Percentiles rank a stretch among this genome's conserved stretches.
These are phyloP conservation scores for Sordaria brevicollis DNA, from an alignment of 495 filamentous ascomycete genomes.

Conservation along the genomic window DNA sequence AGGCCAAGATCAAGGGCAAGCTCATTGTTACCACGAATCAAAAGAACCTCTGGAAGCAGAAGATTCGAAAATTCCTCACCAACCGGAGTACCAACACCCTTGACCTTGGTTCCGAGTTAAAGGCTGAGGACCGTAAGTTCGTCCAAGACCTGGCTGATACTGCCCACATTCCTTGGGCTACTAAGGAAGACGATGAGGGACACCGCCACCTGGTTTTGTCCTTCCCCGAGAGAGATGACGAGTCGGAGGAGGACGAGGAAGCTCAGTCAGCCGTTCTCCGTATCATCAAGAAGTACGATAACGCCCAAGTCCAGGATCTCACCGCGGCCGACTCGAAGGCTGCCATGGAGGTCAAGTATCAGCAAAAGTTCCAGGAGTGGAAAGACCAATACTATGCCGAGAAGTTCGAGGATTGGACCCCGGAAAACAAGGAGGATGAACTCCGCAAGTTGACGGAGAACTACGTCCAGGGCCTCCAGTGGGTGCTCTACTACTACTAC, in stretches of 20 bases:
- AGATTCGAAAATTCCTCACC: constrained; percentile 69
- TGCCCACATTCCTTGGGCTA: constrained; percentile 73
- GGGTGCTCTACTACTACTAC: constrained; percentile 98
- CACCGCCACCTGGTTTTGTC: constrained; percentile 69
- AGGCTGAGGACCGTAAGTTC: constrained; percentile 84
- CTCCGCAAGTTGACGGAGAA: constrained; percentile 81
- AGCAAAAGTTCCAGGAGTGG: constrained; percentile 80
- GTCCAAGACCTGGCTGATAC: constrained; percentile 78
- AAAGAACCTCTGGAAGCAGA: constrained; percentile 64
- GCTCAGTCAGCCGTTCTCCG: constrained; percentile 70
- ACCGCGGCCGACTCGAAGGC: constrained; percentile 67
- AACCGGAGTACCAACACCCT: constrained; percentile 44
- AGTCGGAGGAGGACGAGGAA: constrained; percentile 76
- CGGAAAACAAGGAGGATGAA: constrained; percentile 65
- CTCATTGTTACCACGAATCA: constrained; percentile 72
- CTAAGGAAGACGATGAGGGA: constrained; percentile 65
- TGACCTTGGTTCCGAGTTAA: constrained; percentile 63
- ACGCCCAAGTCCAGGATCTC: constrained; percentile 73
- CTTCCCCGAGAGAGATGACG: constrained; percentile 39
- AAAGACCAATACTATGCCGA: constrained; percentile 81
- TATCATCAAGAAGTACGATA: constrained; percentile 81
- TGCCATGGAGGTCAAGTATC: constrained; percentile 70
- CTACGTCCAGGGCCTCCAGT: constrained; percentile 95
- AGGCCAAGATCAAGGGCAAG: constrained; percentile 48
- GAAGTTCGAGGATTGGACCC: constrained; percentile 82